A percentile compares a stretch with the other conserved stretches of the same genome.
Evolutionary conservation across 1,284 basidiomycete genomes (phyloP).

Genomic region (Apiotrichum akiyoshidainum): DNA sequence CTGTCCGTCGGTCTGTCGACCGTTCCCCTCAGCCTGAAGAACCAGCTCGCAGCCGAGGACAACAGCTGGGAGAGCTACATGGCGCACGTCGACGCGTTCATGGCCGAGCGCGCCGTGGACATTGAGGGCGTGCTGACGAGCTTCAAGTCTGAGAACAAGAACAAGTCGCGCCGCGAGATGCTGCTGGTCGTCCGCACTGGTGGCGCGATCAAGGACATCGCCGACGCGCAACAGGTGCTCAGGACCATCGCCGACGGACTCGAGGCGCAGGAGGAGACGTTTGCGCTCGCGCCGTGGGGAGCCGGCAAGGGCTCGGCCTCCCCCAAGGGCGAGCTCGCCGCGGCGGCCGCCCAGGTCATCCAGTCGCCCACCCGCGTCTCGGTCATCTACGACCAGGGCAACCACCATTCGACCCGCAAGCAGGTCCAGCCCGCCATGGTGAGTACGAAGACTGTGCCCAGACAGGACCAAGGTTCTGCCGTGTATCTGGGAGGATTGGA

Average conservation of each 20-base stretch:
- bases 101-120: conserved; percentile 62
- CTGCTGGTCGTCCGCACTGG: conserved; percentile 59
- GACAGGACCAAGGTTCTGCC: too few species aligned
- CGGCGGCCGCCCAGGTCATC: conserved; percentile 15
- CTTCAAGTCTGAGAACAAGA: conserved; percentile 56
- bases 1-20: conserved; percentile 67
- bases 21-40: conserved; percentile 66
- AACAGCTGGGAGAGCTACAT: conserved; percentile 53
- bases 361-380: conserved; percentile 30
- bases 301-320: conserved; percentile 18
- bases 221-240: conserved; percentile 31
- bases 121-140: conserved; percentile 75
- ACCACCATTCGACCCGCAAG: conserved; percentile 71
- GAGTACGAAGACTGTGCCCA: neutral
- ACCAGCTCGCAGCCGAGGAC: conserved; percentile 54
- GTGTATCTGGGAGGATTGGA: neutral
- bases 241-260: conserved; percentile 53
- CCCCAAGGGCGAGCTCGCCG: conserved; percentile 32
- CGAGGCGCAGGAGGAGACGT: conserved; percentile 53
- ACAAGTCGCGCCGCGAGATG: conserved; percentile 67
- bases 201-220: conserved; percentile 20
- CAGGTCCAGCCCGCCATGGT: conserved; percentile 65
- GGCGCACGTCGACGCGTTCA: conserved; percentile 59
- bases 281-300: conserved; percentile 56
- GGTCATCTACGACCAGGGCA: conserved; percentile 70